Evolutionary conservation across 2,329 filamentous ascomycete genomes (phyloP).

Genomic region (Thyridium curvatum): DNA sequence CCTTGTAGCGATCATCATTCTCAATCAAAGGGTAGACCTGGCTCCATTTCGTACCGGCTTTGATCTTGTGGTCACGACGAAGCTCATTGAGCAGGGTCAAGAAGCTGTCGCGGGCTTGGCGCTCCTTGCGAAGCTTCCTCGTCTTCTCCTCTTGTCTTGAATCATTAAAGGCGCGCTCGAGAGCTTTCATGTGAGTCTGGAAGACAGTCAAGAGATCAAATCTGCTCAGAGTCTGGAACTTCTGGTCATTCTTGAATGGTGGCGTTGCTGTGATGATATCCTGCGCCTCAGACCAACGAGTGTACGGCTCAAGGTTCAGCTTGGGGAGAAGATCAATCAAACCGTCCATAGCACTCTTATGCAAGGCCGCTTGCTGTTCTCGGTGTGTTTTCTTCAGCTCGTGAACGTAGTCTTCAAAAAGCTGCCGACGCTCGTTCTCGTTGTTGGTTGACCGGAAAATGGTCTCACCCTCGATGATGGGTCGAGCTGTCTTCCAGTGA

Average conservation of each 20-base stretch:
- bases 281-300: conserved; percentile 88
- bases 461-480: conserved; percentile 90
- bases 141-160: conserved; percentile 82
- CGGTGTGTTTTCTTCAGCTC: conserved; percentile 76
- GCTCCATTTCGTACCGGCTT: conserved; percentile 85
- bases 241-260: conserved; percentile 73
- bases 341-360: conserved; percentile 79
- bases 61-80: conserved; percentile 71
- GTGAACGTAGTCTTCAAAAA: conserved; percentile 90
- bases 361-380: conserved; percentile 65
- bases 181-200: conserved; percentile 87
- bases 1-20: conserved; percentile 74
- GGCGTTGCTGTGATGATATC: conserved; percentile 71
- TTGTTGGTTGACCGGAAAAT: conserved; percentile 88
- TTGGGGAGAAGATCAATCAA: conserved; percentile 71
- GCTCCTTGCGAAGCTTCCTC: conserved; percentile 71
- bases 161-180: conserved; percentile 90
- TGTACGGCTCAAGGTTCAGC: conserved; percentile 85
- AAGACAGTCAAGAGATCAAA: conserved; percentile 89
- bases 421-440: conserved; percentile 78
- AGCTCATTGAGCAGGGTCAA: conserved; percentile 69
- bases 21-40: conserved; percentile 69
- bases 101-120: conserved; percentile 80
- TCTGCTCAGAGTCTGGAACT: conserved; percentile 79
- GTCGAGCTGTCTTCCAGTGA: conserved; percentile 90